These are phyloP conservation scores for Herpetomonas tarakana DNA, from an alignment of 208 protist genomes.

Conservation along the genomic window DNA sequence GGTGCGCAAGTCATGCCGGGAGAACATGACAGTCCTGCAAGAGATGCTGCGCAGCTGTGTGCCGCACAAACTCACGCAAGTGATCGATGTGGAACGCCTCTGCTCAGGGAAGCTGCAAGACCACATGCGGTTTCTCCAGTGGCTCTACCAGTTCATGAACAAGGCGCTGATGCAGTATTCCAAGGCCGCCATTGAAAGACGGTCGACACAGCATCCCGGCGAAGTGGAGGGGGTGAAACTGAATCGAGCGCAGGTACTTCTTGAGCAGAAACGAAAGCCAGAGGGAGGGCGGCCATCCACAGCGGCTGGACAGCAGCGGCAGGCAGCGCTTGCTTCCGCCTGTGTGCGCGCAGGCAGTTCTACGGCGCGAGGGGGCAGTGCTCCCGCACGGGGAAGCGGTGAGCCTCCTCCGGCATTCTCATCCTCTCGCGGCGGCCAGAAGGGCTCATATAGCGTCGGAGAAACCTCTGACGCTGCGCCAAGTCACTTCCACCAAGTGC, in stretches of 20 bases:
- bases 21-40: constrained; percentile 72
- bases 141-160: constrained; percentile 74
- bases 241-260: constrained; percentile 25
- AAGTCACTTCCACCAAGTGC: too few relatives aligned
- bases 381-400: too few relatives aligned
- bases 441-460: too few relatives aligned
- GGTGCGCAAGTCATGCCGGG: constrained; percentile 39
- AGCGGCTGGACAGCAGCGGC: too few relatives aligned
- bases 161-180: constrained; percentile 73
- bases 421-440: too few relatives aligned
- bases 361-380: too few relatives aligned
- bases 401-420: too few relatives aligned
- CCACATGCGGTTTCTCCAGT: constrained; percentile 71
- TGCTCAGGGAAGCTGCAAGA: constrained; percentile 78
- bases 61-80: constrained; percentile 37
- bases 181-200: constrained; percentile 38
- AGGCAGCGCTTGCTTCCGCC: too few relatives aligned
- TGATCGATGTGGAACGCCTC: constrained; percentile 58
- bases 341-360: too few relatives aligned
- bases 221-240: constrained; percentile 54
- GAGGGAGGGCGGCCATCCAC: neutral
- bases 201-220: constrained; percentile 10
- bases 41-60: constrained; percentile 61
- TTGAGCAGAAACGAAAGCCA: constrained; percentile 11
- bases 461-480: too few relatives aligned